phyloP scores from a whole-genome alignment of 192 early-diverging fungal species.

The Podila clonocystis region DNA sequence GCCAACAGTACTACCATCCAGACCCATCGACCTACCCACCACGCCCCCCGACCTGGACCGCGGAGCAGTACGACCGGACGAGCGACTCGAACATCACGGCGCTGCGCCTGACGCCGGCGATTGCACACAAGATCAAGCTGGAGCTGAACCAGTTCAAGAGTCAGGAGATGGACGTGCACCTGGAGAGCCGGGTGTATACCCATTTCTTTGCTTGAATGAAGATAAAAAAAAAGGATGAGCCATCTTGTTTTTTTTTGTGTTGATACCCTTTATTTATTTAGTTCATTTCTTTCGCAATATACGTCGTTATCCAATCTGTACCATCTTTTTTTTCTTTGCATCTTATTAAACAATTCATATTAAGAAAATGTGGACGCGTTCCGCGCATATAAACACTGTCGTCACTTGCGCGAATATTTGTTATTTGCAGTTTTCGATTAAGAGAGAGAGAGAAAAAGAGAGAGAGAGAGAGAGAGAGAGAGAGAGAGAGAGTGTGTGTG shows the following conservation, averaged over 20 bases:
- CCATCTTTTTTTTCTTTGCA: too few species aligned
- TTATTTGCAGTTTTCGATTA: too few species aligned
- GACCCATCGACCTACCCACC: conserved; percentile 26
- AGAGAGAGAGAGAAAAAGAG: too few species aligned
- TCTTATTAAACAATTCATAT: too few species aligned
- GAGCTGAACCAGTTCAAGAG: conserved; percentile 97
- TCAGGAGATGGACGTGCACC: conserved; percentile 90
- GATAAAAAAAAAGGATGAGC: not conserved
- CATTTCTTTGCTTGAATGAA: conserved; percentile 71
- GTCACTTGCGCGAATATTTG: too few species aligned
- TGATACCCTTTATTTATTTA: not conserved
- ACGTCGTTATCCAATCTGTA: too few species aligned
- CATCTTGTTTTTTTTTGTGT: not conserved
- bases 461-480: too few species aligned
- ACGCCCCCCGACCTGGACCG: conserved; percentile 67
- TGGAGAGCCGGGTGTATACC: conserved; percentile 76
- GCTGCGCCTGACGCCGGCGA: conserved; percentile 80
- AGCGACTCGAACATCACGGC: conserved; percentile 86
- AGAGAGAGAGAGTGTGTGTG: too few species aligned
- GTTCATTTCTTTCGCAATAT: not conserved
- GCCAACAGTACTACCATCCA: conserved; percentile 25
- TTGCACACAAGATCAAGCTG: conserved; percentile 89
- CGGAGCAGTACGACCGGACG: conserved; percentile 88
- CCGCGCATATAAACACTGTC: too few species aligned
- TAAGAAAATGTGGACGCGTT: too few species aligned